These are phyloP conservation scores for Pseudogymnoascus sp. DNA, from an alignment of 2,329 filamentous ascomycete species.

Conservation along the genomic window DNA sequence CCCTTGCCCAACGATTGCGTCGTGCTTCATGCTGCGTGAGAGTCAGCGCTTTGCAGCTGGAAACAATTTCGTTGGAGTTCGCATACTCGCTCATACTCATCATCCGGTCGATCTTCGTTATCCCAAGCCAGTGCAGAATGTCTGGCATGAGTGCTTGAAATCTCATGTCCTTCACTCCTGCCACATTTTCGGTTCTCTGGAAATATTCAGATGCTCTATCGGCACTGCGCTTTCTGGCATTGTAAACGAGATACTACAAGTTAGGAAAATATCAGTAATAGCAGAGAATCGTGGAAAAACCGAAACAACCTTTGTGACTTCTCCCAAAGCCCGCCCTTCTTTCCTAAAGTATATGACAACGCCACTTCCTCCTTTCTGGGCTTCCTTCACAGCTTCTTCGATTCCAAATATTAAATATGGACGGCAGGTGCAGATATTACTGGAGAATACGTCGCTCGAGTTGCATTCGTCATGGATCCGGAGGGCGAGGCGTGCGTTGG, in stretches of 20 bases:
- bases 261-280: conserved; percentile 18
- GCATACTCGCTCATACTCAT: conserved; percentile 82
- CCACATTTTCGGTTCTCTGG: conserved; percentile 95
- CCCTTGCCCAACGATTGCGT: conserved; percentile 79
- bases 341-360: conserved; percentile 99
- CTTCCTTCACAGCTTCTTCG: conserved; percentile 94
- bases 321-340: conserved; percentile 86
- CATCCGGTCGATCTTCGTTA: conserved; percentile 98
- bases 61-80: not conserved
- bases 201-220: conserved; percentile 89
- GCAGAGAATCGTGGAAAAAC: not conserved
- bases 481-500: conserved; percentile 69
- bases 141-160: conserved; percentile 98
- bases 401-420: conserved; percentile 96
- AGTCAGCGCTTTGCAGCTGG: not conserved
- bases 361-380: conserved; percentile 84
- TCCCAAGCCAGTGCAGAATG: conserved; percentile 95
- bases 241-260: conserved; percentile 51
- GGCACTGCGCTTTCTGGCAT: conserved; percentile 69
- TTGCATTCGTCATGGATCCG: conserved; percentile 88
- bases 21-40: conserved; percentile 70
- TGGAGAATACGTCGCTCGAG: conserved; percentile 94
- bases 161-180: conserved; percentile 92
- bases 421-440: conserved; percentile 93
- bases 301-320: conserved; percentile 79